Evolutionary conservation across 1,284 basidiomycete genomes (phyloP).

Genomic region (Apiotrichum laibachii): DNA sequence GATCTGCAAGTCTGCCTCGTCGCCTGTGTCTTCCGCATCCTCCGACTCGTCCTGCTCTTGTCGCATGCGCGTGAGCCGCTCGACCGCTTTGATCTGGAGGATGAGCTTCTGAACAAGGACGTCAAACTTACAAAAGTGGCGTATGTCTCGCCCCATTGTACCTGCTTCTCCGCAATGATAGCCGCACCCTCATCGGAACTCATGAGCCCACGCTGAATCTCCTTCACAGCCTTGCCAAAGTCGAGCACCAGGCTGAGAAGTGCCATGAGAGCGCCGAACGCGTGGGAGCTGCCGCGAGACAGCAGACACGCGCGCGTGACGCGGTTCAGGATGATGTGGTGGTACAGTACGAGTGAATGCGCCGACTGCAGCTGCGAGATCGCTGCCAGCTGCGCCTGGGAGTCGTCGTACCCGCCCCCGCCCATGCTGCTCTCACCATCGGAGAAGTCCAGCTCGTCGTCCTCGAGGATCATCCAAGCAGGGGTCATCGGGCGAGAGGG

Average conservation of each 20-base stretch:
- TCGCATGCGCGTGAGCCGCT: not conserved
- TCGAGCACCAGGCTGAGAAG: conserved; percentile 68
- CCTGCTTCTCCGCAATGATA: conserved; percentile 42
- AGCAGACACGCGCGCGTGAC: conserved; percentile 75
- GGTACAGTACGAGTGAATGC: conserved; percentile 67
- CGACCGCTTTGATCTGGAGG: conserved; percentile 1
- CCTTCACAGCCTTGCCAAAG: conserved; percentile 65
- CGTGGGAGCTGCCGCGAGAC: conserved; percentile 59
- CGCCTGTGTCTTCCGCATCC: not conserved
- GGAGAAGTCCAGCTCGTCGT: conserved; percentile 24
- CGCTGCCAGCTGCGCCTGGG: conserved; percentile 21
- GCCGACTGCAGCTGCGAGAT: conserved; percentile 57
- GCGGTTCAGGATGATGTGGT: conserved; percentile 69
- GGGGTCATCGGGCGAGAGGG: conserved; percentile 29
- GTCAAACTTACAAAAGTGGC: not conserved
- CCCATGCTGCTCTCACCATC: conserved; percentile 11
- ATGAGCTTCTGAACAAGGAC: not conserved
- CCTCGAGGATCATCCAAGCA: conserved; percentile 9
- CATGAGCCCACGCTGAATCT: conserved; percentile 58
- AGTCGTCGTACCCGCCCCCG: conserved; percentile 35
- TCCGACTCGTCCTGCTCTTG: not conserved
- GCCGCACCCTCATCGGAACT: conserved; percentile 61
- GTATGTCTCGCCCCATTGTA: not conserved
- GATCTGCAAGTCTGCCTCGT: conserved; percentile 5
- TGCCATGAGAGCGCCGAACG: conserved; percentile 63